These are phyloP conservation scores for Amphirosellinia nigrospora DNA, from an alignment of 495 filamentous ascomycete genomes.

Conservation along the genomic window DNA sequence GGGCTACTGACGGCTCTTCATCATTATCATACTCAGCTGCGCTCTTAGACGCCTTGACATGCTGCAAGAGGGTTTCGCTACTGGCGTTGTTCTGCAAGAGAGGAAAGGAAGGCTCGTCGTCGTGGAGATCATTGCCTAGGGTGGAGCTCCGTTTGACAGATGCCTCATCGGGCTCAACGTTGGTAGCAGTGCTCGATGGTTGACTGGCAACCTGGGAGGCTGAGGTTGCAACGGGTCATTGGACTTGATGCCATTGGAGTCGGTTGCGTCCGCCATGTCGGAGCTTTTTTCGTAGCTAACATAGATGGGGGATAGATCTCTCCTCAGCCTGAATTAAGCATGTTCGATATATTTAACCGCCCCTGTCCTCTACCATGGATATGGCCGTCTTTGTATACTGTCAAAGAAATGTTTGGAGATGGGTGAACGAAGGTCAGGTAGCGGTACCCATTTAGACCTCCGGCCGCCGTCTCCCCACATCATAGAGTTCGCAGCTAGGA, in stretches of 20 bases:
- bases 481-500: too few relatives aligned
- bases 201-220: conserved; percentile 1
- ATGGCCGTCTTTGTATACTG: not conserved
- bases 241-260: conserved; percentile 16
- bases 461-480: too few relatives aligned
- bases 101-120: conserved; percentile 44
- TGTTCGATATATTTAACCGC: not conserved
- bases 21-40: conserved; percentile 63
- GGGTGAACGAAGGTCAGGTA: too few relatives aligned
- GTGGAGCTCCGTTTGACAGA: not conserved
- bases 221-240: conserved; percentile 5
- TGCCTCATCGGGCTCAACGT: conserved; percentile 16
- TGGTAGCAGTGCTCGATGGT: not conserved
- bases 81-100: conserved; percentile 51
- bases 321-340: not conserved
- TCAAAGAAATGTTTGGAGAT: not conserved
- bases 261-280: conserved; percentile 24
- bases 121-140: conserved; percentile 3
- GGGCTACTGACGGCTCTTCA: conserved; percentile 67
- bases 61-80: conserved; percentile 40
- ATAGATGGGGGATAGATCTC: not conserved
- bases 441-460: not conserved
- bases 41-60: conserved; percentile 40
- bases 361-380: not conserved
- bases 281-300: not conserved